Conservation (phyloP, 345 rosid species). For the Ceriops tagal region DNA sequence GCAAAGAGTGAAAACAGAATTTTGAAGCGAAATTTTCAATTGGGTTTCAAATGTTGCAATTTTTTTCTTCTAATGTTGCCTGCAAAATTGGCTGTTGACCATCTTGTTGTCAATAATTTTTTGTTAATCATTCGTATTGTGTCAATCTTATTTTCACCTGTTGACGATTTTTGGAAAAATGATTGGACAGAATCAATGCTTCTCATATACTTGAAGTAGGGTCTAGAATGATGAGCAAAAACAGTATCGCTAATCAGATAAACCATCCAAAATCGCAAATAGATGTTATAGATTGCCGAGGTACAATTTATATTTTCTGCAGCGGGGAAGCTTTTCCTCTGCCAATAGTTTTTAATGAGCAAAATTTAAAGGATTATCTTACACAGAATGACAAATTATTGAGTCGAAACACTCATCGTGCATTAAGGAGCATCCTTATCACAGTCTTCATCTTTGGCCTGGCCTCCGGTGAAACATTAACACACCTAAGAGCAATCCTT, state of each 20-base stretch:
- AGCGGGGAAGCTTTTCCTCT: background rate
- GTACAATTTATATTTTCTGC: background rate
- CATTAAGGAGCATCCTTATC: constrained; percentile 61
- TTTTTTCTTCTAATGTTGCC: background rate
- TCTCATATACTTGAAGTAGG: background rate
- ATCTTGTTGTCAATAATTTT: background rate
- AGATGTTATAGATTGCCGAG: background rate
- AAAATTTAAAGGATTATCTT: constrained; percentile 7
- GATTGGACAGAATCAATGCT: background rate
- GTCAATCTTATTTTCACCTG: background rate
- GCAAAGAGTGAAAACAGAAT: constrained; percentile 14
- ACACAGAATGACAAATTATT: too few relatives aligned
- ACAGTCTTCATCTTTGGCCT: constrained; percentile 89
- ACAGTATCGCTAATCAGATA: background rate
- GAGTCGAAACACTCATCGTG: constrained; percentile 30
- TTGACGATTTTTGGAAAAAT: background rate
- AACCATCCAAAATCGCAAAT: background rate
- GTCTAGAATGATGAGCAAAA: background rate
- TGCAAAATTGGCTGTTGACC: background rate
- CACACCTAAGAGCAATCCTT: constrained; percentile 69
- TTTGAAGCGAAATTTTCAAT: constrained; percentile 7
- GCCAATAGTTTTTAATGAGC: background rate
- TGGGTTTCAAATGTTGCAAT: constrained; percentile 6
- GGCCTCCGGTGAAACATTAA: constrained; percentile 52
- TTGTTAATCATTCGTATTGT: background rate